These are phyloP conservation scores for Sporisorium reilianum DNA, from an alignment of 1,284 basidiomycete species.

Conservation along the genomic window DNA sequence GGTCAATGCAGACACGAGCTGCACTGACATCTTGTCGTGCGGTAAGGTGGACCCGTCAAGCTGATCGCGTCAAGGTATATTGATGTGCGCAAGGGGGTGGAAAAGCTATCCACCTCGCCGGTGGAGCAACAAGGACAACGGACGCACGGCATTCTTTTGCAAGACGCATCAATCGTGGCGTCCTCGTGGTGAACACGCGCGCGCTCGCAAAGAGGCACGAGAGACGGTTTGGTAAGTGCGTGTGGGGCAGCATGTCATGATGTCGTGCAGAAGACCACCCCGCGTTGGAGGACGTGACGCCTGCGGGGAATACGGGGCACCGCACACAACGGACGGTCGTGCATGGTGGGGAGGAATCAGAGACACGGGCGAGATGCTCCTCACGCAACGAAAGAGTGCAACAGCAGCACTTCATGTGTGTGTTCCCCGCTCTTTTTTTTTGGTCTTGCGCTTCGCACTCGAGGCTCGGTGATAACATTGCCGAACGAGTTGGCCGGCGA, in stretches of 20 bases:
- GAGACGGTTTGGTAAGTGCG: neutral
- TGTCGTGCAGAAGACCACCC: neutral
- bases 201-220: neutral
- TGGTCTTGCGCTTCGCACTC: neutral
- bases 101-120: neutral
- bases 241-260: constrained; percentile 3
- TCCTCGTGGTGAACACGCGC: neutral
- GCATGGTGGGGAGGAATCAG: constrained; percentile 3
- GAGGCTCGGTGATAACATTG: constrained; percentile 11
- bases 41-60: neutral
- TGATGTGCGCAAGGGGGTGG: neutral
- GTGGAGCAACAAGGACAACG: neutral
- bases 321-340: constrained; percentile 1
- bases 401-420: neutral
- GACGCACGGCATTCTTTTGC: neutral
- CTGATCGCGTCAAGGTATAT: neutral
- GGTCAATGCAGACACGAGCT: neutral
- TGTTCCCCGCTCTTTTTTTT: neutral
- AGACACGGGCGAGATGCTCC: neutral
- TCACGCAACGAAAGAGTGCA: neutral
- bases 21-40: neutral
- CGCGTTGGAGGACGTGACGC: too few species aligned
- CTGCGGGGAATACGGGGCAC: constrained; percentile 16
- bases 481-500: constrained; percentile 15
- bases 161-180: constrained; percentile 6